Evolutionary conservation across 129 eudicot genomes (phyloP).

Genomic region (Flaveria sonorensis): DNA sequence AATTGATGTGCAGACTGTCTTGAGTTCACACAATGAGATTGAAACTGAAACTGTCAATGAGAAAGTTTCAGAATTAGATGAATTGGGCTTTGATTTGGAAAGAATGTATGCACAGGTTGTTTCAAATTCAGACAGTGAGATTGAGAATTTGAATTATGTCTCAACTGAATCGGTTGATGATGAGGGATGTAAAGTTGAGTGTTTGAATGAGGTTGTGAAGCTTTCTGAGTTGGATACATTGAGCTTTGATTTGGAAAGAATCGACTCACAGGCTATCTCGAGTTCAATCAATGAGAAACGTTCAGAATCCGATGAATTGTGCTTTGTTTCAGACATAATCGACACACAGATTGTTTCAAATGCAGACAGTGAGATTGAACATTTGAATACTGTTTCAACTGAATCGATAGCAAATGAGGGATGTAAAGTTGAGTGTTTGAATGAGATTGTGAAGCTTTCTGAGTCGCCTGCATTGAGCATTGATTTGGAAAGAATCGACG

Average conservation of each 20-base stretch:
- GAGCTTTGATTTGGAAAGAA: slow-evolving; percentile 8
- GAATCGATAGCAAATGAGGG: background rate
- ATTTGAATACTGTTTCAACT: no score
- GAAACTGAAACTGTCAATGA: background rate
- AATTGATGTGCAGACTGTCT: background rate
- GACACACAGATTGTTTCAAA: slow-evolving; percentile 29
- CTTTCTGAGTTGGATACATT: background rate
- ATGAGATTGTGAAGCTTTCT: slow-evolving; percentile 4
- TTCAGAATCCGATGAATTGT: background rate
- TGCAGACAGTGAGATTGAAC: slow-evolving; percentile 22
- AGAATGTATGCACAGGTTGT: background rate
- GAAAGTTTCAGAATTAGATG: background rate
- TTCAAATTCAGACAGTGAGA: background rate
- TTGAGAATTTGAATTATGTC: no score
- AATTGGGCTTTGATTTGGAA: slow-evolving; percentile 21
- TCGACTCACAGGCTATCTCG: background rate
- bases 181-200: background rate
- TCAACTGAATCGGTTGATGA: background rate
- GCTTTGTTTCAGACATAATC: background rate
- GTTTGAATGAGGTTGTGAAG: background rate
- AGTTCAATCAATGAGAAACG: background rate
- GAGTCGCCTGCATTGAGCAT: slow-evolving; percentile 8
- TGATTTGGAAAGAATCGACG: slow-evolving; percentile 23
- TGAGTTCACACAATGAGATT: background rate
- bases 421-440: slow-evolving; percentile 7